phyloP scores from a whole-genome alignment of 176 grass and related monocot species.

The Cenchrus purpureus region DNA sequence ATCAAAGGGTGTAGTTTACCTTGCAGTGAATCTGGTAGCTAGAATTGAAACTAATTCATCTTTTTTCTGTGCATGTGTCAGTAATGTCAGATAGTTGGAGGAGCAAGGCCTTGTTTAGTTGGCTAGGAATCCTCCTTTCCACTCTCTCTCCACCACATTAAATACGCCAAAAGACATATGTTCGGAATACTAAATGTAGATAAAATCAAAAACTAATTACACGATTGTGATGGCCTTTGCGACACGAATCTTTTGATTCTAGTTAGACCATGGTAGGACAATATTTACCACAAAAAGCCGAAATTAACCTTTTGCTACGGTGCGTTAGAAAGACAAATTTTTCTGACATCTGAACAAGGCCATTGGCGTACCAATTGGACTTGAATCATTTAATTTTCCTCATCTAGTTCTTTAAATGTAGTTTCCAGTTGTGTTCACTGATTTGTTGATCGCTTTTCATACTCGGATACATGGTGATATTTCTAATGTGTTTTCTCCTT shows the following conservation, averaged over 20 bases:
- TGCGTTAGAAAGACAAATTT: too few relatives aligned
- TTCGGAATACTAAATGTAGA: too few relatives aligned
- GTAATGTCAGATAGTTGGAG: neutral
- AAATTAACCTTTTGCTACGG: too few relatives aligned
- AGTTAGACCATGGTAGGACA: too few relatives aligned
- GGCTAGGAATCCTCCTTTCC: too few relatives aligned
- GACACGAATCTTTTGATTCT: too few relatives aligned
- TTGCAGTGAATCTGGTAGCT: neutral
- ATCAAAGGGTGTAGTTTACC: neutral
- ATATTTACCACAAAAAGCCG: too few relatives aligned
- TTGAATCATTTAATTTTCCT: conserved; percentile 3
- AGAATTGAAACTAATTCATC: neutral
- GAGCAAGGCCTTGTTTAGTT: neutral
- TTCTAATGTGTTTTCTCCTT: conserved; percentile 28
- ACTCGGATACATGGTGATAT: conserved; percentile 3
- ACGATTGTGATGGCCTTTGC: too few relatives aligned
- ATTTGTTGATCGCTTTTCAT: conserved; percentile 30
- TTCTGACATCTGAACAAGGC: too few relatives aligned
- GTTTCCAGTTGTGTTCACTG: conserved; percentile 12
- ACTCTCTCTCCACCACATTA: too few relatives aligned
- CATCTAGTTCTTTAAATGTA: neutral
- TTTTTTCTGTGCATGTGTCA: neutral
- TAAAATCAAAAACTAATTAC: too few relatives aligned
- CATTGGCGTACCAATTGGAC: conserved; percentile 10
- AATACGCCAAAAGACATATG: too few relatives aligned